Percentiles rank a stretch among this genome's conserved stretches.
These are phyloP conservation scores for Leccinum longicurvipes DNA, from an alignment of 768 basidiomycete species.

Conservation along the genomic window DNA sequence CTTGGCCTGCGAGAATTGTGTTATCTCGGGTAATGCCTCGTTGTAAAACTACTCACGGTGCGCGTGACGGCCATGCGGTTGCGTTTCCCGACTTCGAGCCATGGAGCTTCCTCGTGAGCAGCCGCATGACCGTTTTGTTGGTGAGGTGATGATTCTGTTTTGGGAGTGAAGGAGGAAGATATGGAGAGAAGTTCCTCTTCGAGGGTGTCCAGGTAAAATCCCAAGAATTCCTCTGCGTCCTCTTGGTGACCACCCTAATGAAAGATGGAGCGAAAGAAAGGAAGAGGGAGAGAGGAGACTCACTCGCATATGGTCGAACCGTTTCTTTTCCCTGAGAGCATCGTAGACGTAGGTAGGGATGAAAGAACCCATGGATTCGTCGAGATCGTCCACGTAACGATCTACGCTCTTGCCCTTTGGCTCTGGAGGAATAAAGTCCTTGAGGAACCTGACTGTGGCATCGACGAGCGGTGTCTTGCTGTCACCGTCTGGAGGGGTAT, in stretches of 20 bases:
- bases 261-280: not conserved
- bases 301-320: constrained; percentile 91
- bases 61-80: constrained; percentile 74
- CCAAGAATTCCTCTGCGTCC: constrained; percentile 98
- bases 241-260: constrained; percentile 91
- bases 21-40: not conserved
- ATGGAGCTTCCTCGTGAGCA: constrained; percentile 62
- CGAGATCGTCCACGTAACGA: constrained; percentile 41
- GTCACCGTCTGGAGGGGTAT: constrained; percentile 25
- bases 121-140: constrained; percentile 8
- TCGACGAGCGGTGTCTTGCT: constrained; percentile 55
- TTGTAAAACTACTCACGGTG: constrained; percentile 49
- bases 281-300: constrained; percentile 29
- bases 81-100: constrained; percentile 91
- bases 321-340: constrained; percentile 89
- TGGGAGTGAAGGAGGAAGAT: constrained; percentile 48
- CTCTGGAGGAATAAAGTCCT: constrained; percentile 57
- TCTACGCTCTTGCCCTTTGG: constrained; percentile 43
- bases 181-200: constrained; percentile 86
- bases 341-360: constrained; percentile 86
- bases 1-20: constrained; percentile 34
- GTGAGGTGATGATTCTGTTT: constrained; percentile 19
- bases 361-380: constrained; percentile 62
- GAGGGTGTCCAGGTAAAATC: constrained; percentile 91
- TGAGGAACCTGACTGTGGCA: constrained; percentile 70